Evolutionary conservation across 2,329 filamentous ascomycete species (phyloP), one percentile per base, ranked within the genome.

Genomic region (Gyromitra esculenta): DNA sequence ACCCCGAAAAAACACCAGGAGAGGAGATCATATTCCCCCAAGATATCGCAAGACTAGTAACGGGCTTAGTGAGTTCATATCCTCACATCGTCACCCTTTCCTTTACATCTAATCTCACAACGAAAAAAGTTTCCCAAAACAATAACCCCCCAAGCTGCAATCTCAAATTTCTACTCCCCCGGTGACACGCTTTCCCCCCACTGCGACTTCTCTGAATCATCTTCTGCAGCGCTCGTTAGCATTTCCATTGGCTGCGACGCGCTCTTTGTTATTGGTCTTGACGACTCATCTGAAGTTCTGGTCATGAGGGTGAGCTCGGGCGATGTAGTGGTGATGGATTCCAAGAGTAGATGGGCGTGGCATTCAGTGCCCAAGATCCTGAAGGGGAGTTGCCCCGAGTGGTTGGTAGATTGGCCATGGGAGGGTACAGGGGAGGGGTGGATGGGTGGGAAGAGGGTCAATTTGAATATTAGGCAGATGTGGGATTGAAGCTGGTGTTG

Each of bases 381-480:
- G 13, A 48, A 41, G 1, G 64, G 35, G 50, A 75, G 56, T 5
- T 98, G 94, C 83, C 95, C 95, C 0, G 85, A 85, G 0, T 92
- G 90, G 83, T 83, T 98, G 64, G 84, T 86, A 73, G 85, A 91
- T 54, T 98, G 94, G 94, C 94, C 94, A 7, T 11, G 31, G 13
- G 85, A 83, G 8, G 75, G 64, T 65, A 86, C 86, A 52, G 97
- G 94, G 93, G 88, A 86, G 79, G 92, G 92, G 1, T 98, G 95
- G 94, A 94, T 98, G 92, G 85, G 85, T 77, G 89, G 88, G 62
- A 97, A 97, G 84, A 87, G 95, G 78, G 89, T 98, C 81, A 98
- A 98, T 82, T 82, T 98, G 62, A 98, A 98, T 83, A 92, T 97
- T 8, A 87, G 95, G 78, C 95, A 98, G 84, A 96, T 97, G 91